Evolutionary conservation across 345 rosid genomes (phyloP).

Genomic region (Populus ilicifolia): DNA sequence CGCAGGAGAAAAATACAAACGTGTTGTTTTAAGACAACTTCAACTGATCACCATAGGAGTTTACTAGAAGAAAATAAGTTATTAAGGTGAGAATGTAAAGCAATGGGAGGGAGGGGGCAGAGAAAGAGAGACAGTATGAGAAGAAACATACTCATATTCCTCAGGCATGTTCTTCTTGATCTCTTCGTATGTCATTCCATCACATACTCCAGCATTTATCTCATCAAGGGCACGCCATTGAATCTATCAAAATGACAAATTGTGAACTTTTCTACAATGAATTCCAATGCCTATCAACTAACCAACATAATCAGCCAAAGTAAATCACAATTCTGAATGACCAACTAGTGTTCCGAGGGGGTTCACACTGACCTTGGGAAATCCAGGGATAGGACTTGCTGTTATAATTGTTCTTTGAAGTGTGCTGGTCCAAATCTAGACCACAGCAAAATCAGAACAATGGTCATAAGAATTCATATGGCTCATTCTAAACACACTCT

Average conservation of each 20-base stretch:
- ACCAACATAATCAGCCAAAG: neutral
- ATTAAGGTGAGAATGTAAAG: neutral
- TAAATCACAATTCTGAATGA: neutral
- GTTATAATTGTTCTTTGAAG: constrained; percentile 84
- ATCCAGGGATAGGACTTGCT: constrained; percentile 82
- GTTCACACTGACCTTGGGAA: constrained; percentile 73
- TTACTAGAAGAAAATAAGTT: neutral
- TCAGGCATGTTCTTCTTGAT: constrained; percentile 91
- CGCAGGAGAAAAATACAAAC: neutral
- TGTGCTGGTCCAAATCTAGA: constrained; percentile 99
- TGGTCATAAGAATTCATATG: neutral
- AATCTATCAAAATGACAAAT: constrained; percentile 45
- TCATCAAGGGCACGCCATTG: constrained; percentile 99
- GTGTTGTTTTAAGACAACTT: neutral
- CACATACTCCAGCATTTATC: constrained; percentile 98
- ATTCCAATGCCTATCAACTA: neutral
- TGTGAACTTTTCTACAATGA: neutral
- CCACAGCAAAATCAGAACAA: neutral
- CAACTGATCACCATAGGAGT: neutral
- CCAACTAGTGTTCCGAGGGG: neutral
- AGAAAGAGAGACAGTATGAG: neutral
- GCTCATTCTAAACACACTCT: neutral
- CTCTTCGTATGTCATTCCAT: constrained; percentile 98
- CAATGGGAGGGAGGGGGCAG: neutral
- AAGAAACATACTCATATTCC: constrained; percentile 79